These are phyloP conservation scores for Scenedesmus sp. DNA, from an alignment of 163 green algal genomes.

Conservation along the genomic window DNA sequence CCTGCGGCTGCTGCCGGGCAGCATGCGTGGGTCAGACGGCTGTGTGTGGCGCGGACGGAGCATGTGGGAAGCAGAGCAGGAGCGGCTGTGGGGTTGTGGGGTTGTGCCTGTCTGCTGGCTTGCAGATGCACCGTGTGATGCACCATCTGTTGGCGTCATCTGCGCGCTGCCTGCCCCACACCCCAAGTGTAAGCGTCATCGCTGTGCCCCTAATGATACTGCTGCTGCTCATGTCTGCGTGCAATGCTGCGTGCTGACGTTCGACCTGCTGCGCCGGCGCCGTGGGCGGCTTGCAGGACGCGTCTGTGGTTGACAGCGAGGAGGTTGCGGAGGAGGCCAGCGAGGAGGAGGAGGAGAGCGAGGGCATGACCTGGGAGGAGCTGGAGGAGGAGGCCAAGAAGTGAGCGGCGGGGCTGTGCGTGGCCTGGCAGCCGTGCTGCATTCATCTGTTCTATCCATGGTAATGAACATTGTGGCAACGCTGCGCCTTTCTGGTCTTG, in stretches of 20 bases:
- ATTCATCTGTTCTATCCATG: too few species aligned
- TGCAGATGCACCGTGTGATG: neutral
- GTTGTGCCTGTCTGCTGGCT: neutral
- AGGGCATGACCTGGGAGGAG: conserved; percentile 88
- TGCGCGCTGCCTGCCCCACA: neutral
- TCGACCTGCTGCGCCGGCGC: neutral
- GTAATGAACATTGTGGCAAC: too few species aligned
- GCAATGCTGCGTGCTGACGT: neutral
- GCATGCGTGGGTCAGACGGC: too few species aligned
- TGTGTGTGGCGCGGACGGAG: neutral
- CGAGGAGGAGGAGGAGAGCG: conserved; percentile 80
- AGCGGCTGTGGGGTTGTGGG: too few species aligned
- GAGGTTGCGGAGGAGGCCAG: conserved; percentile 74
- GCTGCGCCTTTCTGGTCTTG: too few species aligned
- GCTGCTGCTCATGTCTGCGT: neutral
- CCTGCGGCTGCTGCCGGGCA: neutral
- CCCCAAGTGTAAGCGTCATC: too few species aligned
- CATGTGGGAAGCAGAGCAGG: too few species aligned
- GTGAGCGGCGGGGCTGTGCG: conserved; percentile 49
- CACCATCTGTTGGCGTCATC: neutral
- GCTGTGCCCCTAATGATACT: too few species aligned
- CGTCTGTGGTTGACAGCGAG: conserved; percentile 55
- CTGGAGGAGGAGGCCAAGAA: conserved; percentile 85
- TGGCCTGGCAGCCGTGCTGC: neutral
- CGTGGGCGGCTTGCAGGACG: neutral